Evolutionary conservation across 345 rosid genomes (phyloP).

Genomic region (Zanthoxylum bungeanum): DNA sequence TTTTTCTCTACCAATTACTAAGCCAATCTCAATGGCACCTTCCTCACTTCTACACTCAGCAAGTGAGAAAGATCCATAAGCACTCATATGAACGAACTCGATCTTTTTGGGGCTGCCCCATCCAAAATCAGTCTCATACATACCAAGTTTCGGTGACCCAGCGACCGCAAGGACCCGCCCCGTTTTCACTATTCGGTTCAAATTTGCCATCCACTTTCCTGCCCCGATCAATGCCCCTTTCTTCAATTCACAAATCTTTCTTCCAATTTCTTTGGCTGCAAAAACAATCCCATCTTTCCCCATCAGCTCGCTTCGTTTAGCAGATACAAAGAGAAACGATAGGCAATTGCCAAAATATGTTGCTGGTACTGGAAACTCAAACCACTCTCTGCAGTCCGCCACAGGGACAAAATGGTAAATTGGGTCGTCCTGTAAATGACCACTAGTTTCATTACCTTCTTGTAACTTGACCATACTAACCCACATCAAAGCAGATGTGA

Average conservation of each 20-base stretch:
- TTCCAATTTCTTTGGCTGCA: conserved; percentile 36
- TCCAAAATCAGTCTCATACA: conserved; percentile 38
- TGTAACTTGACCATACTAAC: conserved; percentile 26
- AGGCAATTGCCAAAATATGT: conserved; percentile 41
- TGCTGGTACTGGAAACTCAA: no score
- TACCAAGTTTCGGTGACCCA: conserved; percentile 31
- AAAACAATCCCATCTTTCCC: conserved; percentile 27
- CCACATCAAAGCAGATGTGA: conserved; percentile 33
- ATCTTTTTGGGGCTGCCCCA: conserved; percentile 40
- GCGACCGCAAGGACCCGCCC: conserved; percentile 12
- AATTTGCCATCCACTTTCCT: conserved; percentile 13
- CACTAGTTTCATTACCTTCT: neutral
- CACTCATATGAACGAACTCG: conserved; percentile 22
- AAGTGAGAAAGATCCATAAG: conserved; percentile 5
- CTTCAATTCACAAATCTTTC: conserved; percentile 21
- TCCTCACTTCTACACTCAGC: conserved; percentile 18
- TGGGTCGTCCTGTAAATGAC: neutral
- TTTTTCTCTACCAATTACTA: conserved; percentile 13
- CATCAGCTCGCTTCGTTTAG: conserved; percentile 17
- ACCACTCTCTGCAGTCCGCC: conserved; percentile 26
- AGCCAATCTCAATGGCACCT: conserved; percentile 29
- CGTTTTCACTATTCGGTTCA: neutral
- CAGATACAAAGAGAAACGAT: neutral
- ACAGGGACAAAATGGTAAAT: conserved; percentile 15
- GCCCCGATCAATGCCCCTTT: conserved; percentile 20